Percentiles rank a stretch among this genome's conserved stretches.
Conservation (phyloP, 768 basidiomycete genomes). For the Xerocomellus amylosporus region DNA sequence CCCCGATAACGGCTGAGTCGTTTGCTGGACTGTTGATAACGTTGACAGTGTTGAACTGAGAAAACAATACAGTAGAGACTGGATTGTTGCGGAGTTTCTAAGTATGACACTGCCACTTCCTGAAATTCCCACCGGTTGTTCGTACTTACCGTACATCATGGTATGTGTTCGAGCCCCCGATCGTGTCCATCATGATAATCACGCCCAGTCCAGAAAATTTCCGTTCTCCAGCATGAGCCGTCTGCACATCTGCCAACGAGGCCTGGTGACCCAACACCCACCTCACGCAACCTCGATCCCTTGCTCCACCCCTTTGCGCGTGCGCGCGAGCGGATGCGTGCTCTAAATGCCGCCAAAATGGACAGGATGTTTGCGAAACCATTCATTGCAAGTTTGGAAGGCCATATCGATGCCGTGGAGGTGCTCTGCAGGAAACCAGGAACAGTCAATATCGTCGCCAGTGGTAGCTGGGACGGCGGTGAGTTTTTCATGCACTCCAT, state of each 20-base stretch:
- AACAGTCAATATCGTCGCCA: constrained; percentile 75
- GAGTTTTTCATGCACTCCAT: constrained; percentile 29
- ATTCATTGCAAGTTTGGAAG: constrained; percentile 85
- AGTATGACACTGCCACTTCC: no score
- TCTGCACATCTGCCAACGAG: constrained; percentile 69
- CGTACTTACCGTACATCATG: constrained; percentile 12
- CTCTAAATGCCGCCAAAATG: constrained; percentile 94
- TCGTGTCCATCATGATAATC: background rate
- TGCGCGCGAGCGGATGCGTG: constrained; percentile 89
- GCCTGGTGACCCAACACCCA: constrained; percentile 82
- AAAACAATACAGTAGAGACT: no score
- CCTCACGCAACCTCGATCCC: constrained; percentile 89
- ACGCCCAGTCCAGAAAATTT: constrained; percentile 62
- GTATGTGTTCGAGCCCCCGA: constrained; percentile 3
- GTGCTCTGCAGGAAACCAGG: constrained; percentile 70
- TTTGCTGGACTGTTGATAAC: no score
- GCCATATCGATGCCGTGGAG: constrained; percentile 94
- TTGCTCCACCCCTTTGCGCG: constrained; percentile 94
- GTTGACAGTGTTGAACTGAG: no score
- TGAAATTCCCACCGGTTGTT: constrained; percentile 8
- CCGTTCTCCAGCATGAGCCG: constrained; percentile 81
- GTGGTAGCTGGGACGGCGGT: constrained; percentile 97
- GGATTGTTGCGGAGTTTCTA: no score
- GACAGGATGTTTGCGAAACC: constrained; percentile 98
- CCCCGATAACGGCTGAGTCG: no score